These are phyloP conservation scores for Syzygium oleosum DNA, from an alignment of 345 rosid species.

Conservation along the genomic window DNA sequence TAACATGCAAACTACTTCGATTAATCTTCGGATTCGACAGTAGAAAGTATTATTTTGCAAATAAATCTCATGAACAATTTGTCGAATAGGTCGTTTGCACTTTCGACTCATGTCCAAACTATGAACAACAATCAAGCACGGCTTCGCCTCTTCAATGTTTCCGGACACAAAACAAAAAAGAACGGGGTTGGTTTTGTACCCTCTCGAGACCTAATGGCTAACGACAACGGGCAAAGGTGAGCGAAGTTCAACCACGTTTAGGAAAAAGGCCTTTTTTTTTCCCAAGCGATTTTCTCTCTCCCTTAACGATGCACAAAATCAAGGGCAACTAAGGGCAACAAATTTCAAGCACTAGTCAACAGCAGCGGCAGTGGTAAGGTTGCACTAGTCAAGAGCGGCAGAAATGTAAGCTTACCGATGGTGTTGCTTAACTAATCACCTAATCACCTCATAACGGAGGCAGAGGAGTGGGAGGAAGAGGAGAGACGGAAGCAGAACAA, in stretches of 20 bases:
- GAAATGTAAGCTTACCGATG: too few species aligned
- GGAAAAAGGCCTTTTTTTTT: not conserved
- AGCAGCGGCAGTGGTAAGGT: too few species aligned
- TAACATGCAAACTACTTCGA: not conserved
- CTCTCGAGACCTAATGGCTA: not conserved
- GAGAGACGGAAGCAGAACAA: too few species aligned
- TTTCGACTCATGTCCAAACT: not conserved
- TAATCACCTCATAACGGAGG: too few species aligned
- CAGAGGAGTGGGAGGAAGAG: too few species aligned
- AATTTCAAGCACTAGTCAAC: too few species aligned
- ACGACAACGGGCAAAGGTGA: accelerated
- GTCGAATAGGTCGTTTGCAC: not conserved
- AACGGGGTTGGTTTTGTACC: not conserved
- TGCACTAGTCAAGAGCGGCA: too few species aligned
- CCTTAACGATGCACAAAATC: too few species aligned
- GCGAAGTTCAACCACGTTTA: accelerated
- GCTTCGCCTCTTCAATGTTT: not conserved
- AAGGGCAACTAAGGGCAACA: too few species aligned
- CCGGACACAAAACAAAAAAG: not conserved
- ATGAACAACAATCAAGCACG: not conserved
- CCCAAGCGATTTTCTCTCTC: not conserved
- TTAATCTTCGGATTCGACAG: accelerated
- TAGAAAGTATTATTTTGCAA: not conserved
- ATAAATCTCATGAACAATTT: not conserved
- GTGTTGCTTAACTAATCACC: too few species aligned